Evolutionary conservation across 768 basidiomycete species (phyloP), one percentile per base, ranked within the genome.

Genomic region (Galerina marginata): DNA sequence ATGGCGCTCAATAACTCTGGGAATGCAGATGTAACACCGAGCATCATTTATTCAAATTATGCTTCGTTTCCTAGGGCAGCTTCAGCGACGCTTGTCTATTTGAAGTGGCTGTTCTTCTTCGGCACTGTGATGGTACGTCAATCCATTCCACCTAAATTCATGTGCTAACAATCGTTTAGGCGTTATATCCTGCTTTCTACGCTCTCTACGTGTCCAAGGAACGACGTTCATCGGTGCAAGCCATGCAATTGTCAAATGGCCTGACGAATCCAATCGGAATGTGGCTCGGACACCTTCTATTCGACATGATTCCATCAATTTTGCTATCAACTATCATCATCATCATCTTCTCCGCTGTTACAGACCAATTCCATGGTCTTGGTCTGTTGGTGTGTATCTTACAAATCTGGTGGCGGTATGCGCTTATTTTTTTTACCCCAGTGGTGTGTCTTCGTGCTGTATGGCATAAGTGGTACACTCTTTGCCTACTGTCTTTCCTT

Each of bases 211-310:
- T 91, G 3, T 86, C 90, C 0, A 81, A 80, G 61, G 92, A 93
- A 68, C 83, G 89, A 9, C 81, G 85, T 2, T 85, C 87, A 1
- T 85, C 86, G 2, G 89, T 93, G 0, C 90, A 92, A 69, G 88
- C 91, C 2, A 93, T 93, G 89, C 91, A 93, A 67, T 76, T 89
- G 38, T 90, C 88, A 39, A 91, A 93, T 69, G 91, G 91, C 2
- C 72, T 92, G 25, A 80, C 86, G 1, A 79, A 91, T 65, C 86
- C 89, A 20, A 71, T 86, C 49, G 90, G 88, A 3, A 75, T 93
- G 46, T 92, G 91, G 90, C 75, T 93, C 3, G 92, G 92, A 2
- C 92, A 93, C 72, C 78, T 92, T 14, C 75, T 89, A 67, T 91
- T 90, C 71, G 92, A 93, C 67, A 79, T 84, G 6, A 79, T 89